Base-by-base conservation (phyloP, 768 basidiomycete genomes). In the Dictyophora rubrovolvata region DNA sequence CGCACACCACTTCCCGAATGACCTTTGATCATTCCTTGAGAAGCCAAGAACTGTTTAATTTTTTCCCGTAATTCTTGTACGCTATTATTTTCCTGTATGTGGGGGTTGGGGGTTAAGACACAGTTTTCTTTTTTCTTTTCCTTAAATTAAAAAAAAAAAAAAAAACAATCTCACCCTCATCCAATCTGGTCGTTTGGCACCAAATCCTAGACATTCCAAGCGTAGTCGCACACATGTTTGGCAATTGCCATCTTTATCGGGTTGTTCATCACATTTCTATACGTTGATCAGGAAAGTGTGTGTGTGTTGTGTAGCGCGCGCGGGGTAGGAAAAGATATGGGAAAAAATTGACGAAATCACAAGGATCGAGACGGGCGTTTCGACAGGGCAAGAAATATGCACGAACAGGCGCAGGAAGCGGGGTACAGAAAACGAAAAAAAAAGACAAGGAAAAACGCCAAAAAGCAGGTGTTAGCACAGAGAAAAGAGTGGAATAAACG, bases 21-120 rank as follows among this genome's bases (percentile, higher is more conserved):
- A 28, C 89, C 89, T 71, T 91, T 91, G 71, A 92, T 90, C 87
- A 90, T 88, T 52, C 89, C 89, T 69, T 90, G 87, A 0, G 86
- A 80, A 0, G 86, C 86, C 21, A 91, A 77, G 66, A 88, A 87
- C 1, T 73, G 71, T 73, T 90, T 91, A 67, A 89, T 90, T 72
- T 83, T 86, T 64, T 88, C 86, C 56, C 88, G 79, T 46, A 89
- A 73, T 61, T 81, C 79, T 36, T 78, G 67, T 3, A 89, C 87
- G 61, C 82, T 85, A 62, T 80, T 78, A 65, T 74, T 82, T 69
- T 88, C 86, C 88, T 90, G 63, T 21, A 64, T 28, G 48, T n/a
- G n/a, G n/a, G n/a, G n/a, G n/a, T n/a, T n/a, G n/a, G n/a, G n/a
- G n/a, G n/a, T n/a, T n/a, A n/a, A n/a, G n/a, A n/a, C n/a, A n/a